Evolutionary conservation across 1,284 basidiomycete species (phyloP), one percentile per base, ranked within the genome.

Genomic region (Mycosarcoma mackinlayi): DNA sequence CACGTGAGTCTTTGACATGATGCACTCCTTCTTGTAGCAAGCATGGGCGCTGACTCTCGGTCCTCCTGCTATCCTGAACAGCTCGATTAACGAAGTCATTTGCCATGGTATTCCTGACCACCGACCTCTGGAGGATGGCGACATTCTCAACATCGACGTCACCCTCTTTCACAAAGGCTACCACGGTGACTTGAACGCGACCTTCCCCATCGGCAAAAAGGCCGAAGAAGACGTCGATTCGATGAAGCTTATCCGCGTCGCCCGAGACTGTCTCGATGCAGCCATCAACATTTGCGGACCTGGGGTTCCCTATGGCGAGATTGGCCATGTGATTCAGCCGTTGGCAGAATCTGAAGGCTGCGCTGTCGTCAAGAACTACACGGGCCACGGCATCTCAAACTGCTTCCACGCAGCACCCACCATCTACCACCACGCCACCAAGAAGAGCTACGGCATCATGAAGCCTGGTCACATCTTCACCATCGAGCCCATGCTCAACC

Each of bases 51-150:
- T 31, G 4, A 31, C 30, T 14, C 14, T 31, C 3, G 30, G 9
- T 2, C 24, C 23, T 14, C 8, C 14, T 38, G 13, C 14, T 37
- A n/a, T 14, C 24, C 8, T 24, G 25, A 19, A 16, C 56, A 62
- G 40, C 28, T 93, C 92, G 25, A 86, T 98, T 38, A 98, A 99
- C 84, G 96, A 98, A 84, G 90, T 90, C 56, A 95, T 98, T 78
- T 98, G 96, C 83, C 96, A 98, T 83, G 92, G 93, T 3, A 81
- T 82, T 21, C 80, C 80, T 3, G 79, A 81, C 31, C 68, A 75
- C 52, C 60, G 77, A 21, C 66, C 72, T 24, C 59, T 82, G 16
- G 49, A 78, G 31, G 78, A 80, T 35, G 73, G 68, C 9, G 68
- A 76, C 30, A 60, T 74, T 16, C 58, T 70, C 51, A 73, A 75